phyloP scores from a whole-genome alignment of 805 yeast species.

The Yarrowia sp. region DNA sequence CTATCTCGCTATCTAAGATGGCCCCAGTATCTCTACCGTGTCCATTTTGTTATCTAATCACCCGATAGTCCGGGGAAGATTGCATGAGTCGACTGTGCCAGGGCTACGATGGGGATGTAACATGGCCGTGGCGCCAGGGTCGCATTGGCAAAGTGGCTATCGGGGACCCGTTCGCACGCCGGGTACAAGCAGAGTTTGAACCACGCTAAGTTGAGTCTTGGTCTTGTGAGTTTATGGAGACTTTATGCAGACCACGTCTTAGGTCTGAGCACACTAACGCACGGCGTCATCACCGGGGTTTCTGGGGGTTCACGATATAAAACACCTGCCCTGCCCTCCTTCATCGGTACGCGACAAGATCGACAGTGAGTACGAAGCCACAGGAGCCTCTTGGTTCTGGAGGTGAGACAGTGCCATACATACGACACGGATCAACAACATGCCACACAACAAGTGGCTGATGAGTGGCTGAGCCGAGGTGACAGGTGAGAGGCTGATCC shows the following conservation, averaged over 20 bases:
- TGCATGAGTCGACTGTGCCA: background rate
- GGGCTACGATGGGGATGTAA: slow-evolving; percentile 19
- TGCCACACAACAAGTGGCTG: no score
- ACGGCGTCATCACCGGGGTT: slow-evolving; percentile 31
- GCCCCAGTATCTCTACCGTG: no score
- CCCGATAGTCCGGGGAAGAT: slow-evolving; percentile 27
- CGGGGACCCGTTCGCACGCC: background rate
- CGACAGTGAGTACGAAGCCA: slow-evolving; percentile 12
- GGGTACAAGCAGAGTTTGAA: background rate
- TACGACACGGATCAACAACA: background rate
- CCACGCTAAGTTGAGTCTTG: slow-evolving; percentile 18
- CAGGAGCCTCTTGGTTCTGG: background rate
- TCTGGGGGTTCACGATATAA: slow-evolving; percentile 16
- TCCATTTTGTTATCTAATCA: background rate
- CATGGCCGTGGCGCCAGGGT: slow-evolving; percentile 6
- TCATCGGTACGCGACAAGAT: no score
- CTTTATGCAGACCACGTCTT: slow-evolving; percentile 15
- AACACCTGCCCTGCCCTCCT: background rate
- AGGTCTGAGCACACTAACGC: slow-evolving; percentile 26
- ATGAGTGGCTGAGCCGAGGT: no score
- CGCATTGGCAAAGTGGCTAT: slow-evolving; percentile 31
- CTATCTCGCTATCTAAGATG: background rate
- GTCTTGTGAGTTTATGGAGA: slow-evolving; percentile 33
- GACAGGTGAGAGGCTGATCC: no score
- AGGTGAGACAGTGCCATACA: background rate